Base-by-base conservation (phyloP, 306 rosid species). In the Lathyrus tuberosus region DNA sequence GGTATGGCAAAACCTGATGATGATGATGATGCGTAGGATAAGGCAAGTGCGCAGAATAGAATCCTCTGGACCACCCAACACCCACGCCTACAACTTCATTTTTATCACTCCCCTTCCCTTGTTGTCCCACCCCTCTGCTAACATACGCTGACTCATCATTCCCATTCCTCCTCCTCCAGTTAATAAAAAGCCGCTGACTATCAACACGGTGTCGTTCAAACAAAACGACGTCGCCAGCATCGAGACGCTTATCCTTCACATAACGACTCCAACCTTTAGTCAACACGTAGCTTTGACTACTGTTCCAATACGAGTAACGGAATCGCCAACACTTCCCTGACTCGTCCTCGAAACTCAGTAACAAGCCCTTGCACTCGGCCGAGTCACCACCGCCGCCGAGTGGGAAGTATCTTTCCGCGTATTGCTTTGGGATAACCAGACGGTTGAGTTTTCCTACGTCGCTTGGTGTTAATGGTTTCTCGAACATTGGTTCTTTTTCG, bases 381-480 rank as follows among this genome's bases (percentile, higher is more conserved):
- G 84, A 74, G 20, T 86, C 89, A 1, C 37, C 24, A 5, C 16
- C 15, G 0, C 76, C 15, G 1, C 76, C 77, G 54, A 91, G 83
- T 0, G 99, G 99, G 52, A 94, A 89, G 79, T 91, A 91, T 66
- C 76, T 88, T 81, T 94, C 99, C 0, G 99, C 99, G 78, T 91
- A 89, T 69, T 94, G 99, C 57, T 94, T 94, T 1, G 99, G 99
- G 62, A 94, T 94, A 6, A 94, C 99, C 35, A 94, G 92, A 3
- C 99, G 89, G 87, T 94, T 94, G 1, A 94, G 95, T 79, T 94
- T 94, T 1, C 99, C 99, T 8, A 94, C 99, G 81, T 94, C 99
- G 33, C 96, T 88, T 0, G 99, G 99, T 0, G 99, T 94, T 37
- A 94, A 52, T 3, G 99, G 92, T 78, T 94, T 94, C 80, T 94